A percentile compares a stretch with the other conserved stretches of the same genome.
Evolutionary conservation across 345 rosid species (phyloP).

Genomic region (Alliaria petiolata): DNA sequence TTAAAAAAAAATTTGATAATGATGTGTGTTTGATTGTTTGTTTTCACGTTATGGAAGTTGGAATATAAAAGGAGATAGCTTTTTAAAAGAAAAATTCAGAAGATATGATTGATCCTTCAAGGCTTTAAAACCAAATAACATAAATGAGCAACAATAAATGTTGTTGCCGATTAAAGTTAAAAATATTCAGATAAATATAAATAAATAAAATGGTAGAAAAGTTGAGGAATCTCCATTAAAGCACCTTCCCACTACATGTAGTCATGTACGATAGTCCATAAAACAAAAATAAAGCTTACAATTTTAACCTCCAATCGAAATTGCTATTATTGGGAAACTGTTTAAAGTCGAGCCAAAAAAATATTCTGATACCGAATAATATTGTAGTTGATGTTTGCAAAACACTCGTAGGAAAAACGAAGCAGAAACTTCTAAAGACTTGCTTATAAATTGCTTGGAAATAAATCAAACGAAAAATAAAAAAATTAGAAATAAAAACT

Average conservation of each 20-base stretch:
- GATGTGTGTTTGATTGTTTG: slow-evolving; percentile 32
- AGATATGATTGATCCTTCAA: slow-evolving; percentile 23
- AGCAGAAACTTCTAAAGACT: neutral
- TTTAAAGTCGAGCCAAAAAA: neutral
- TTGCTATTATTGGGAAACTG: neutral
- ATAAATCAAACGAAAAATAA: neutral
- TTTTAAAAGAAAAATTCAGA: neutral
- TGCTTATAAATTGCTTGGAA: neutral
- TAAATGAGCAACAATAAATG: slow-evolving; percentile 30
- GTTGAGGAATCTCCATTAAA: slow-evolving; percentile 35
- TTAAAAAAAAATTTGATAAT: neutral
- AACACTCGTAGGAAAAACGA: neutral
- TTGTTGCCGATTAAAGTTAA: slow-evolving; percentile 16
- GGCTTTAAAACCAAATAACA: slow-evolving; percentile 32
- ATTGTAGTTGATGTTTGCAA: neutral
- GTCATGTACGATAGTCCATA: slow-evolving; percentile 23
- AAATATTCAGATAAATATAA: neutral
- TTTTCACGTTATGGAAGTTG: slow-evolving; percentile 25
- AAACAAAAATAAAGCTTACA: slow-evolving; percentile 6
- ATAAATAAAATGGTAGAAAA: slow-evolving; percentile 17
- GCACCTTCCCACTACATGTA: slow-evolving; percentile 30
- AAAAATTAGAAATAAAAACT: neutral
- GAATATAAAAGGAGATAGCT: slow-evolving; percentile 8
- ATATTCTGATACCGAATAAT: neutral
- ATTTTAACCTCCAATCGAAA: neutral